These are phyloP conservation scores for Leptosphaerulina australis DNA, from an alignment of 2,329 filamentous ascomycete genomes.

Conservation along the genomic window DNA sequence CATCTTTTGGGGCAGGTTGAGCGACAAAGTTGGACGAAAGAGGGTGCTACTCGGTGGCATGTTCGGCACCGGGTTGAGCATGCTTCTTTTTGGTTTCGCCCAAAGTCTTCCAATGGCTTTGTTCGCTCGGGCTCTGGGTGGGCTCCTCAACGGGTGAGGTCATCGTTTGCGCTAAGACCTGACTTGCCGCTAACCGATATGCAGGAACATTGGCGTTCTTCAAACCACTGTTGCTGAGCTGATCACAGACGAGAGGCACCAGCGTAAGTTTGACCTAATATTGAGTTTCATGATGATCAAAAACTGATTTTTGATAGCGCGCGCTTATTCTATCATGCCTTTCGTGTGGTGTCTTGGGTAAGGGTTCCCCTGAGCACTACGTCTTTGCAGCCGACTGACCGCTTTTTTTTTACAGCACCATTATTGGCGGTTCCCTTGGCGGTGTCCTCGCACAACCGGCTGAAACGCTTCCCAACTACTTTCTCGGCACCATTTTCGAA, in stretches of 20 bases:
- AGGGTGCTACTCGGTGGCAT: constrained; percentile 90
- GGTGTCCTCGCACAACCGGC: constrained; percentile 88
- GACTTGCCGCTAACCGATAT: constrained; percentile 40
- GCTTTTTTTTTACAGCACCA: constrained; percentile 66
- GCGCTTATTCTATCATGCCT: constrained; percentile 96
- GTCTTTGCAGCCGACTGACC: constrained; percentile 28
- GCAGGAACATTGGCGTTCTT: constrained; percentile 88
- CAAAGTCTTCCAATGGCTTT: constrained; percentile 81
- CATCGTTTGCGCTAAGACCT: constrained; percentile 32
- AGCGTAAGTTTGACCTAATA: constrained; percentile 64
- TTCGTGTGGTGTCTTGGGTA: constrained; percentile 96
- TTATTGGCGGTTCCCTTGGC: constrained; percentile 89
- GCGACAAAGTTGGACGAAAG: constrained; percentile 90
- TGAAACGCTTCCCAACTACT: constrained; percentile 76
- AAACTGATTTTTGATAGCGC: constrained; percentile 61
- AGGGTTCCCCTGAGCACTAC: constrained; percentile 31
- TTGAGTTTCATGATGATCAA: constrained; percentile 10
- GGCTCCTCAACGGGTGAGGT: constrained; percentile 85
- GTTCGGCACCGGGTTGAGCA: constrained; percentile 88
- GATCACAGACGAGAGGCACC: constrained; percentile 89
- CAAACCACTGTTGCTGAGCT: constrained; percentile 95
- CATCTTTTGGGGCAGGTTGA: constrained; percentile 90
- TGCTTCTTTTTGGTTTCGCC: constrained; percentile 90
- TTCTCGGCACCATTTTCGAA: constrained; percentile 80
- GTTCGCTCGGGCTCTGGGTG: constrained; percentile 85